Conservation (phyloP, 495 filamentous ascomycete species). For the Rusavskia elegans region DNA sequence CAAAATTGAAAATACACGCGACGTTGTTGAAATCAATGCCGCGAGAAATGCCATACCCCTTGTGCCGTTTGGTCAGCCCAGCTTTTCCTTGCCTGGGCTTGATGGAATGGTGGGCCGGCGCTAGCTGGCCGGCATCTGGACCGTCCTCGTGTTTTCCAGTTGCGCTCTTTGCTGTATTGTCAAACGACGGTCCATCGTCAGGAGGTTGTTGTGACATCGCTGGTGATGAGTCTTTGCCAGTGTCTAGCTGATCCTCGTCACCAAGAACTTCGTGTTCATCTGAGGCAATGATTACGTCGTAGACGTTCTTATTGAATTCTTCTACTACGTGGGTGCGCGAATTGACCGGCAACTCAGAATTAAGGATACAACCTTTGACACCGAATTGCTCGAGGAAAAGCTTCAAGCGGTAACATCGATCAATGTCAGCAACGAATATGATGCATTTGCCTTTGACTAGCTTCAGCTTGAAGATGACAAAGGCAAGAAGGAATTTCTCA, state of each 20-base stretch:
- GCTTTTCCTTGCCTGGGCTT: too few species aligned
- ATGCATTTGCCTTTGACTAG: conserved; percentile 89
- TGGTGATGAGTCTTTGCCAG: conserved; percentile 10
- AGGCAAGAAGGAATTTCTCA: conserved; percentile 88
- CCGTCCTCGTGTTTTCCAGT: conserved; percentile 19
- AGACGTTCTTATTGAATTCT: conserved; percentile 90
- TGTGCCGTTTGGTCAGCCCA: conserved; percentile 9
- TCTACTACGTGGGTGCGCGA: conserved; percentile 87
- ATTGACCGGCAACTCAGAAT: conserved; percentile 88
- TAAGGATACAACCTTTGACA: conserved; percentile 83
- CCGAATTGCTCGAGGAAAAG: conserved; percentile 95
- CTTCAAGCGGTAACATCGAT: conserved; percentile 86
- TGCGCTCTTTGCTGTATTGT: conserved; percentile 22
- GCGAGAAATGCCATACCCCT: conserved; percentile 83
- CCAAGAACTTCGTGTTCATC: conserved; percentile 83
- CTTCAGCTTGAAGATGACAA: conserved; percentile 89
- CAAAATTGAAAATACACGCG: conserved; percentile 90
- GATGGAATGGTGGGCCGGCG: too few species aligned
- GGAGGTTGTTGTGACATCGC: conserved; percentile 10
- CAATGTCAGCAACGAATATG: conserved; percentile 86
- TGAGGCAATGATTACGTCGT: conserved; percentile 92
- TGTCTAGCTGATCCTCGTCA: conserved; percentile 18
- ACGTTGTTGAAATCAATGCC: conserved; percentile 96
- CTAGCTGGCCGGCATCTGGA: neutral
- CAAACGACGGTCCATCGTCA: conserved; percentile 7